A percentile compares a stretch with the other conserved stretches of the same genome.
These are phyloP conservation scores for Aschersonia sp. DNA, from an alignment of 2,329 filamentous ascomycete species.

Conservation along the genomic window DNA sequence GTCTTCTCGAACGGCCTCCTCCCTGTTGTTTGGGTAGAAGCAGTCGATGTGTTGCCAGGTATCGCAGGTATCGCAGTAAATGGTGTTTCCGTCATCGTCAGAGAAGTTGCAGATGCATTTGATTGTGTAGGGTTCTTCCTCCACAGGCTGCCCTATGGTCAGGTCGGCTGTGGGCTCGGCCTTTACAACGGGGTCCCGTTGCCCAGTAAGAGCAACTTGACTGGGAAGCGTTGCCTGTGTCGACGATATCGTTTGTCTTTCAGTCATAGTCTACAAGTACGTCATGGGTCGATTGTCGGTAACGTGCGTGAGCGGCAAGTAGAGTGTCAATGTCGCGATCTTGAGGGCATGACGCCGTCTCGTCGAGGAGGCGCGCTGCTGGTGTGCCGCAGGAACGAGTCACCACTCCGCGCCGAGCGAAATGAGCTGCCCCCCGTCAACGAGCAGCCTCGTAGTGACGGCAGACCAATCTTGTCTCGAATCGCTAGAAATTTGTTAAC, in stretches of 20 bases:
- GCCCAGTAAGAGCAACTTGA: slow-evolving; percentile 29
- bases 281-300: slow-evolving; percentile 24
- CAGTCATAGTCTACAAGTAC: slow-evolving; percentile 46
- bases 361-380: slow-evolving; percentile 24
- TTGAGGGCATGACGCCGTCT: slow-evolving; percentile 45
- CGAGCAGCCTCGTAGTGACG: not conserved
- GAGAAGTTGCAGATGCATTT: slow-evolving; percentile 92
- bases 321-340: slow-evolving; percentile 33
- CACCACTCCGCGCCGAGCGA: no score
- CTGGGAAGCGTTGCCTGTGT: slow-evolving; percentile 41
- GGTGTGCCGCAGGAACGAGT: not conserved
- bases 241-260: slow-evolving; percentile 37
- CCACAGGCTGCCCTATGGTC: slow-evolving; percentile 35
- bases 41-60: slow-evolving; percentile 98
- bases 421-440: not conserved
- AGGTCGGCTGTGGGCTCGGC: slow-evolving; percentile 22
- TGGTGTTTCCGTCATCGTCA: slow-evolving; percentile 95
- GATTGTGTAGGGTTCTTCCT: slow-evolving; percentile 83
- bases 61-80: slow-evolving; percentile 90
- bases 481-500: no score
- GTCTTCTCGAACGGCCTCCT: slow-evolving; percentile 55
- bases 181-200: slow-evolving; percentile 15
- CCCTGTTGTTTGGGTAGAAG: slow-evolving; percentile 67
- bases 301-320: slow-evolving; percentile 19
- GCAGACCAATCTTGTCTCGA: not conserved